Evolutionary conservation across 2,329 filamentous ascomycete species (phyloP).

Genomic region (Trichothecium sympodiale): DNA sequence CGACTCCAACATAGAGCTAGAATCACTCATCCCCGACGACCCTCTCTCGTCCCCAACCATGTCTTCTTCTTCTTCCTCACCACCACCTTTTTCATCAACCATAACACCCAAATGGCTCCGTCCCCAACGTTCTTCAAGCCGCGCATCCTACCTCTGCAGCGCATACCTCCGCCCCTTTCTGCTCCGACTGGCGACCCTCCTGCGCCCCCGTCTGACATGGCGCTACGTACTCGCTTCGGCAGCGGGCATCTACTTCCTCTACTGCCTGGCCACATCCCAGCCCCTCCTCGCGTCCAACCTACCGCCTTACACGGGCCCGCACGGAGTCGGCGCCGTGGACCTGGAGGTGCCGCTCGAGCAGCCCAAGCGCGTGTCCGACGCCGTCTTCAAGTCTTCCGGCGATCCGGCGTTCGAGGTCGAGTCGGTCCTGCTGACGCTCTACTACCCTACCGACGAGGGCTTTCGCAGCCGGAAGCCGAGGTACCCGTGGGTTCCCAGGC

Average conservation of each 20-base stretch:
- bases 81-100: neutral
- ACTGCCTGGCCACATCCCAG: slow-evolving; percentile 25
- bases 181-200: neutral
- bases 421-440: slow-evolving; percentile 37
- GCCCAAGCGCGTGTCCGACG: slow-evolving; percentile 18
- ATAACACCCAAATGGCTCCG: neutral
- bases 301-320: slow-evolving; percentile 30
- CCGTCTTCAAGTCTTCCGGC: slow-evolving; percentile 20
- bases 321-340: slow-evolving; percentile 35
- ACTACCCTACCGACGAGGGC: slow-evolving; percentile 29
- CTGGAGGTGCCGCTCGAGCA: slow-evolving; percentile 29
- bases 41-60: slow-evolving; percentile 1
- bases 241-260: slow-evolving; percentile 22
- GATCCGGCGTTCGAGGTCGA: slow-evolving; percentile 32
- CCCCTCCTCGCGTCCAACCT: slow-evolving; percentile 32
- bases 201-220: slow-evolving; percentile 21
- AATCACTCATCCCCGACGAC: slow-evolving; percentile 3
- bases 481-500: slow-evolving; percentile 34
- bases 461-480: slow-evolving; percentile 13
- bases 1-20: slow-evolving; percentile 4
- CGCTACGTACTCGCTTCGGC: slow-evolving; percentile 20
- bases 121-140: neutral
- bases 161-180: neutral
- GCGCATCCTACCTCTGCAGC: neutral
- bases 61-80: slow-evolving; percentile 2